Conservation (phyloP, 257 asterid genomes). For the Lantana camara region DNA sequence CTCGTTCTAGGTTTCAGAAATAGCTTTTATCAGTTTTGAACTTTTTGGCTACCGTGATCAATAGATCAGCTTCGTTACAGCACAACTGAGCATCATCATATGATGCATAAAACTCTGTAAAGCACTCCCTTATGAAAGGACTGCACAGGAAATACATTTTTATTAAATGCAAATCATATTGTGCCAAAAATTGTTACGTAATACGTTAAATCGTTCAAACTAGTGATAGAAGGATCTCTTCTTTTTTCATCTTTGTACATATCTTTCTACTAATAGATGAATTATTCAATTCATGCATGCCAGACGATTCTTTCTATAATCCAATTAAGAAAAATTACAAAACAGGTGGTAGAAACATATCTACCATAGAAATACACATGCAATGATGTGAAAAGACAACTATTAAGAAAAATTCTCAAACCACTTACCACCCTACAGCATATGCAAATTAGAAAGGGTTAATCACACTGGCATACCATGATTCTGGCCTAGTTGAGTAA, state of each 20-base stretch:
- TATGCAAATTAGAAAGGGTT: too few species aligned
- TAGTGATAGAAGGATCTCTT: not conserved
- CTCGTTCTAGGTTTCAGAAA: conserved; percentile 44
- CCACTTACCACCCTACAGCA: too few species aligned
- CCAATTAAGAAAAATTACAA: too few species aligned
- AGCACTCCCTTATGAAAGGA: conserved; percentile 76
- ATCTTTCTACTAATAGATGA: not conserved
- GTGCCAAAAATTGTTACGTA: not conserved
- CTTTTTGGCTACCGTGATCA: conserved; percentile 67
- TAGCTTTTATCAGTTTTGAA: conserved; percentile 45
- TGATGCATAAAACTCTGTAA: conserved; percentile 82
- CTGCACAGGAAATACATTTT: conserved; percentile 46
- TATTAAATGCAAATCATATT: not conserved
- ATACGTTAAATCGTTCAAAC: not conserved
- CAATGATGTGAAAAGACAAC: too few species aligned
- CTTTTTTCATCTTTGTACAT: not conserved
- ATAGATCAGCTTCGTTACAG: conserved; percentile 90
- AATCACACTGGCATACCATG: too few species aligned
- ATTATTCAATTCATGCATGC: too few species aligned
- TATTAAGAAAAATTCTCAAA: too few species aligned
- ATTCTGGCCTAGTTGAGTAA: conserved; percentile 1
- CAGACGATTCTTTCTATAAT: too few species aligned
- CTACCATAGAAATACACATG: too few species aligned
- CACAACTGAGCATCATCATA: conserved; percentile 80
- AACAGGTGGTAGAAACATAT: conserved; percentile 1